These are phyloP conservation scores for Hyaloscypha finlandica DNA, from an alignment of 495 filamentous ascomycete species.

Conservation along the genomic window DNA sequence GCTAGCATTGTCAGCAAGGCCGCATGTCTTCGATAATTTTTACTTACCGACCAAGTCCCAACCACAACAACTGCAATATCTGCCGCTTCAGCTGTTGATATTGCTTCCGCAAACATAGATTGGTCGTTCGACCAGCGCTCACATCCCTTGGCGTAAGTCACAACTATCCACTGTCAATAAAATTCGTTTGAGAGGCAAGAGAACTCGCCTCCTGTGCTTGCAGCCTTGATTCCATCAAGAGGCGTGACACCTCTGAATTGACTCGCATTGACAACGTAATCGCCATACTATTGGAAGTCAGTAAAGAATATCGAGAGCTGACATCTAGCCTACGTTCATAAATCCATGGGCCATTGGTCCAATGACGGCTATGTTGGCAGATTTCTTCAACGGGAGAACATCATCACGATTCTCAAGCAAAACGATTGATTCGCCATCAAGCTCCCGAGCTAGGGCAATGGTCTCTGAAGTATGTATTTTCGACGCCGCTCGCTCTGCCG, in stretches of 20 bases:
- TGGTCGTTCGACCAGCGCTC: constrained; percentile 71
- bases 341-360: constrained; percentile 72
- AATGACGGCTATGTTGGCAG: constrained; percentile 67
- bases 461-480: constrained; percentile 59
- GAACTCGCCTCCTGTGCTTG: constrained; percentile 50
- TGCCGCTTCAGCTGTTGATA: constrained; percentile 61
- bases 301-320: background rate
- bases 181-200: too few species aligned
- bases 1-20: constrained; percentile 68
- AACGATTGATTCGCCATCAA: constrained; percentile 70
- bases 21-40: constrained; percentile 60
- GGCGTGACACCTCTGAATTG: constrained; percentile 66
- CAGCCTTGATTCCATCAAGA: constrained; percentile 63
- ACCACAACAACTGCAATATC: constrained; percentile 73
- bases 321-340: constrained; percentile 48
- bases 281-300: constrained; percentile 47
- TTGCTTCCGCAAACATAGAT: constrained; percentile 61
- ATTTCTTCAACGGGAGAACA: constrained; percentile 59
- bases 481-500: constrained; percentile 50
- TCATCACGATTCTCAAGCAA: constrained; percentile 67
- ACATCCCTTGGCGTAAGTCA: constrained; percentile 67
- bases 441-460: constrained; percentile 55
- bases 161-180: constrained; percentile 25
- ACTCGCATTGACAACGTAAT: constrained; percentile 64
- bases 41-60: constrained; percentile 67